phyloP scores from a whole-genome alignment of 768 basidiomycete genomes.

The Hypsizygus marmoreus region DNA sequence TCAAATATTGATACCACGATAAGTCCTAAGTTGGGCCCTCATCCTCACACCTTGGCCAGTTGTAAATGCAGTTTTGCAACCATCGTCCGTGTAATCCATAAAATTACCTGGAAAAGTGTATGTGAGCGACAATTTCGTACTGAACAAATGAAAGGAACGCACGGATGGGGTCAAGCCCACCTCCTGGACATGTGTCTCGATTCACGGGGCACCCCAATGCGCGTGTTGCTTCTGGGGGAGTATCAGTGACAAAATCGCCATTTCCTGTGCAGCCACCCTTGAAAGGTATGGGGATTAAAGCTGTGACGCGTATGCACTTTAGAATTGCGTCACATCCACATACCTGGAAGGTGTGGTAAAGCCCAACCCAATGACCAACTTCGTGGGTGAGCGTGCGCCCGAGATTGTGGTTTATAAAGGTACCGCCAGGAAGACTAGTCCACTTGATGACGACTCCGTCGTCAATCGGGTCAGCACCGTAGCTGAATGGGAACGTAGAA shows the following conservation, averaged over 20 bases:
- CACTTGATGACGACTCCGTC: conserved; percentile 42
- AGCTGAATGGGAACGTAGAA: conserved; percentile 37
- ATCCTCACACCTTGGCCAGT: conserved; percentile 36
- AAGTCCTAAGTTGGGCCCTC: conserved; percentile 33
- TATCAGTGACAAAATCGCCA: conserved; percentile 39
- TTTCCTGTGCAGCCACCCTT: conserved; percentile 21
- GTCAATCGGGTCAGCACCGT: conserved; percentile 23
- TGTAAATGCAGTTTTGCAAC: conserved; percentile 41
- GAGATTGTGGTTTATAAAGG: conserved; percentile 31
- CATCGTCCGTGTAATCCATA: conserved; percentile 46
- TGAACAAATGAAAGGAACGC: conserved; percentile 4
- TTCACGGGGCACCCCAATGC: conserved; percentile 32
- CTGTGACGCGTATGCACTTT: no score
- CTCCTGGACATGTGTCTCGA: conserved; percentile 29
- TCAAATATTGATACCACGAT: conserved; percentile 12
- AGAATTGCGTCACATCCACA: no score
- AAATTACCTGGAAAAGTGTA: conserved; percentile 26
- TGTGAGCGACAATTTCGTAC: background rate
- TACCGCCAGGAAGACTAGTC: conserved; percentile 33
- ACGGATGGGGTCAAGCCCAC: conserved; percentile 38
- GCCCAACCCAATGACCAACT: conserved; percentile 39
- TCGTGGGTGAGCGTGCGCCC: conserved; percentile 38
- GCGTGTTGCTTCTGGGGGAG: conserved; percentile 33
- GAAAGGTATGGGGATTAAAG: background rate
- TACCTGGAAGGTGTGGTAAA: conserved; percentile 44